Percentiles rank a stretch among this genome's conserved stretches.
Conservation (phyloP, 2,329 filamentous ascomycete species). For the Sporothrix pseudoabietina region DNA sequence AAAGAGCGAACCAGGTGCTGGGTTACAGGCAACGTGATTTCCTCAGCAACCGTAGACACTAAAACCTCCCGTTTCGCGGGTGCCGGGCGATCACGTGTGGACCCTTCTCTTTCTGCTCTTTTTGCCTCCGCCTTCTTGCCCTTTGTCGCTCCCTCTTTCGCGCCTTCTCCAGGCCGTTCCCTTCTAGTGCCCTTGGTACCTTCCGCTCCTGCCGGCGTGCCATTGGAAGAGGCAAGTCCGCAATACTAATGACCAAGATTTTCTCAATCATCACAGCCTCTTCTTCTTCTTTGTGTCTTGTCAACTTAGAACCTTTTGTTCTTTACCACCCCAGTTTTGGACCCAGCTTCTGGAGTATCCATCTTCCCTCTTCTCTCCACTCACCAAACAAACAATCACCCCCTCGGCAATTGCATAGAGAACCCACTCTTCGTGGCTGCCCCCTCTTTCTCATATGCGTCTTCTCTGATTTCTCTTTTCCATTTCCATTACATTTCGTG, state of each 20-base stretch:
- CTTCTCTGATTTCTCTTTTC: background rate
- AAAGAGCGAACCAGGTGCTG: background rate
- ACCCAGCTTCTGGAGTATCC: background rate
- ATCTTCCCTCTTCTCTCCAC: background rate
- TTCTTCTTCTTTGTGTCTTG: background rate
- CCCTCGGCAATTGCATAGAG: slow-evolving; percentile 4
- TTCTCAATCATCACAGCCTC: slow-evolving; percentile 18
- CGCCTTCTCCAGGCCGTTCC: background rate
- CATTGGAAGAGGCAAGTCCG: background rate
- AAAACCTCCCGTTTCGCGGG: background rate
- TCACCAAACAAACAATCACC: background rate
- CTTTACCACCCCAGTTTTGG: background rate
- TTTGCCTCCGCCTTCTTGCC: background rate
- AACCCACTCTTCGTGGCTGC: background rate
- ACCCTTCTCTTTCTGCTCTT: background rate
- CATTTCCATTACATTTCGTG: background rate
- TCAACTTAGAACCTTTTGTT: background rate
- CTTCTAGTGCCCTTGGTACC: background rate
- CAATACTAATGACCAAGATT: slow-evolving; percentile 13
- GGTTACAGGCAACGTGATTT: background rate
- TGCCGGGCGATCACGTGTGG: slow-evolving; percentile 16
- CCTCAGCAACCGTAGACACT: background rate
- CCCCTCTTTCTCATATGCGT: slow-evolving; percentile 8
- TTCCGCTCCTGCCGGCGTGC: slow-evolving; percentile 10
- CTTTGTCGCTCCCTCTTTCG: slow-evolving; percentile 13